Base-by-base conservation (phyloP, 148 eudicot genomes). In the Gaultheria prostrata region DNA sequence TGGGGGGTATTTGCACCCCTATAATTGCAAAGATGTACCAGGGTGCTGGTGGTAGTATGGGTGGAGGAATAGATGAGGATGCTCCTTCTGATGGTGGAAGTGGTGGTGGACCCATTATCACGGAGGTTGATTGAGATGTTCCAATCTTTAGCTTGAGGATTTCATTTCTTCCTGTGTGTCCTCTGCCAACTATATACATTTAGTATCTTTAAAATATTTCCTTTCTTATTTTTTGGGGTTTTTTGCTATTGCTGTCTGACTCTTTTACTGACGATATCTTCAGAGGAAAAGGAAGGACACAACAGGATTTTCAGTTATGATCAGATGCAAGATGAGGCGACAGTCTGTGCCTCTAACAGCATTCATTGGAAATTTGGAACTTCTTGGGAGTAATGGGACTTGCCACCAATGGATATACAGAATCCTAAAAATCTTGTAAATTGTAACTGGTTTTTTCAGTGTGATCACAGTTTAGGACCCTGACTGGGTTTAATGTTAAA, bases 261-360 rank as follows among this genome's bases (percentile, higher is more conserved):
- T n/a, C n/a, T n/a, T n/a, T n/a, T n/a, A n/a, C 43, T 11, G 57
- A 26, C 46, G 14, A 43, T 80, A 46, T 79, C 48, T 80, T 65
- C 83, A 91, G 95, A 80, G 80, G 94, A 85, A 85, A 91, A 87
- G 80, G 93, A 84, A 78, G 90, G 82, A 88, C 92, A 94, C 80
- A 91, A 93, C 65, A 93, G 99, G 99, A 87, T 94, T 80, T 92
- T 91, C 86, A 93, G 98, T 91, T 94, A 91, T 77, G 99, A 96
- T 87, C 94, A 94, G 84, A 70, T 97, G 85, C 88, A 72, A 81
- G 86, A 86, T 83, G 90, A 87, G 76, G 49, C 49, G 53, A 84
- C 78, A 95, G 98, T 92, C 89, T 63, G n/a, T 2, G 59, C 54
- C 46, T 70, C 46, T 51, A 54, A 32, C 21, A 13, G 28, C 35